A percentile compares a stretch with the other conserved stretches of the same genome.
phyloP scores from a whole-genome alignment of 768 basidiomycete genomes.

The Leccinum broughii region DNA sequence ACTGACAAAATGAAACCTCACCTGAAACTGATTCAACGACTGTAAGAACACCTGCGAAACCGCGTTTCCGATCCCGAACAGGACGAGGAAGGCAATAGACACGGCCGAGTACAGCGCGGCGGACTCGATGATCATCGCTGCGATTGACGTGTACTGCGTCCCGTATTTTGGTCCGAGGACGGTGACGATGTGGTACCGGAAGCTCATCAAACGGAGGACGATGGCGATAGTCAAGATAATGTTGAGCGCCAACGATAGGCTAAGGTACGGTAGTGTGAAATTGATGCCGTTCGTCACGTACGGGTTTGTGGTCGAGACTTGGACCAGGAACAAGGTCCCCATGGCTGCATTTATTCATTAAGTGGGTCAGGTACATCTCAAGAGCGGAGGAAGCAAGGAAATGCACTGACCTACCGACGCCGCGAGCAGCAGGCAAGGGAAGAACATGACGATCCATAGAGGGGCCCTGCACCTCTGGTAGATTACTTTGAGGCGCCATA shows the following conservation, averaged over 20 bases:
- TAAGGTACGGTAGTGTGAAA: conserved; percentile 24
- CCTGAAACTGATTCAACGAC: background rate
- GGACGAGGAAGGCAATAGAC: background rate
- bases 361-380: background rate
- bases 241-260: conserved; percentile 33
- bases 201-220: conserved; percentile 23
- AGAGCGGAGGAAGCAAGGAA: background rate
- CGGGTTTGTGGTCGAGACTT: background rate
- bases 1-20: background rate
- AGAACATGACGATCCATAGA: background rate
- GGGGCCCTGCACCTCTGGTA: too few relatives aligned
- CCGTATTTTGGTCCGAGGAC: conserved; percentile 27
- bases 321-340: background rate
- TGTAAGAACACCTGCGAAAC: background rate
- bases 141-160: conserved; percentile 32
- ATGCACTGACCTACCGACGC: background rate
- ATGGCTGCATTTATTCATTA: background rate
- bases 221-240: conserved; percentile 31
- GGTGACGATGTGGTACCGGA: conserved; percentile 11
- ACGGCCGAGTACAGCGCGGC: conserved; percentile 27
- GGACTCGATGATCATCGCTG: conserved; percentile 39
- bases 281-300: background rate
- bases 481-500: background rate
- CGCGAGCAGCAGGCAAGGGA: background rate
- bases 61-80: background rate